Conservation (phyloP, 768 basidiomycete genomes). For the Tephrocybe sp. region DNA sequence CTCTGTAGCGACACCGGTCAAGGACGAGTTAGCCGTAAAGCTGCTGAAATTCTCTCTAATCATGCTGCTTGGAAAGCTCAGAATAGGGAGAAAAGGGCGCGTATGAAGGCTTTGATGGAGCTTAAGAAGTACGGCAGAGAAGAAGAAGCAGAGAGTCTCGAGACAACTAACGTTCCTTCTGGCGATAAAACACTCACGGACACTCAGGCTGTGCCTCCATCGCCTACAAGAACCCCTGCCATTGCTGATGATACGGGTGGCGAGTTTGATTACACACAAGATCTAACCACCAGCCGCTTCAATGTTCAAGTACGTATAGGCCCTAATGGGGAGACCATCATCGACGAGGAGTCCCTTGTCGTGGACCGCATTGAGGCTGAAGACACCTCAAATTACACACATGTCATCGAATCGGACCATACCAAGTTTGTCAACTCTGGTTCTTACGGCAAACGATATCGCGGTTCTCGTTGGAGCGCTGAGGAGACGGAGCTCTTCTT, state of each 20-base stretch:
- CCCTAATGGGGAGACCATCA: constrained; percentile 81
- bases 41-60: constrained; percentile 65
- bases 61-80: constrained; percentile 70
- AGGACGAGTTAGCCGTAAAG: constrained; percentile 78
- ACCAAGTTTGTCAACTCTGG: constrained; percentile 84
- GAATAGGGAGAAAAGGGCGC: constrained; percentile 63
- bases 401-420: constrained; percentile 78
- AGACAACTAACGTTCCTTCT: constrained; percentile 17
- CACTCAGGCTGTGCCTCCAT: constrained; percentile 14
- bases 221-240: constrained; percentile 12
- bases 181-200: constrained; percentile 15
- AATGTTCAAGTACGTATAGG: constrained; percentile 88
- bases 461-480: constrained; percentile 86
- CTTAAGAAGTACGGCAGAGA: constrained; percentile 71
- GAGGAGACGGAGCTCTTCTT: constrained; percentile 90
- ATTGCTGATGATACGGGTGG: constrained; percentile 46
- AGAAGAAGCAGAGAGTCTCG: constrained; percentile 36
- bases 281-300: constrained; percentile 64
- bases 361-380: constrained; percentile 76
- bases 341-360: constrained; percentile 82
- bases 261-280: constrained; percentile 69
- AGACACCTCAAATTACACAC: constrained; percentile 65
- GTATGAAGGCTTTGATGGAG: constrained; percentile 63
- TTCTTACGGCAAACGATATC: constrained; percentile 75
- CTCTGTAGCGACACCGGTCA: constrained; percentile 77